phyloP scores from a whole-genome alignment of 176 grass and related monocot species.

The Poa annua region DNA sequence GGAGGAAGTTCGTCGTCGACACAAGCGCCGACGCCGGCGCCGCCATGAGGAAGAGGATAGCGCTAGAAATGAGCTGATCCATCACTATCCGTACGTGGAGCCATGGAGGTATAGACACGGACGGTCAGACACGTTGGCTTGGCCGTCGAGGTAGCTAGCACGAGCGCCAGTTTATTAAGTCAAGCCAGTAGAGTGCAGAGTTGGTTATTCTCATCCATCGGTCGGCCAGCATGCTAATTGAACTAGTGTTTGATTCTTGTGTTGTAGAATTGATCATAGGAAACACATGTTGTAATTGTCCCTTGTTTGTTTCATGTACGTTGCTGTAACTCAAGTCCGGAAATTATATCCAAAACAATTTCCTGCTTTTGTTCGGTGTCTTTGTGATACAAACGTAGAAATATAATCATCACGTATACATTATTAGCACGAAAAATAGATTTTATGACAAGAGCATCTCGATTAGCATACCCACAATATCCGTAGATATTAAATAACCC shows the following conservation, averaged over 20 bases:
- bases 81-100: neutral
- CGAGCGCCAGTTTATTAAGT: neutral
- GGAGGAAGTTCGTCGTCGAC: conserved; percentile 52
- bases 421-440: too few species aligned
- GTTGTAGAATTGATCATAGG: conserved; percentile 30
- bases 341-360: too few species aligned
- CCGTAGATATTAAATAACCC: too few species aligned
- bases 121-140: neutral
- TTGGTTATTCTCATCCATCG: neutral
- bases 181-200: neutral
- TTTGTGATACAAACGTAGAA: too few species aligned
- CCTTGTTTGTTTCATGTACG: neutral
- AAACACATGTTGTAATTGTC: conserved; percentile 5
- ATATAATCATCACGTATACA: too few species aligned
- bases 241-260: neutral
- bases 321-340: neutral
- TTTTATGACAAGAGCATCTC: too few species aligned
- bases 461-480: too few species aligned
- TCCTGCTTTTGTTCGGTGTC: too few species aligned
- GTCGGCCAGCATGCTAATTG: neutral
- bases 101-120: neutral
- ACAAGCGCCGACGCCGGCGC: conserved; percentile 40
- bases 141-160: neutral
- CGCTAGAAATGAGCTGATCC: conserved; percentile 62
- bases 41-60: conserved; percentile 69